phyloP scores from a whole-genome alignment of 805 yeast species.

The Saccharomycopsis schoenii region DNA sequence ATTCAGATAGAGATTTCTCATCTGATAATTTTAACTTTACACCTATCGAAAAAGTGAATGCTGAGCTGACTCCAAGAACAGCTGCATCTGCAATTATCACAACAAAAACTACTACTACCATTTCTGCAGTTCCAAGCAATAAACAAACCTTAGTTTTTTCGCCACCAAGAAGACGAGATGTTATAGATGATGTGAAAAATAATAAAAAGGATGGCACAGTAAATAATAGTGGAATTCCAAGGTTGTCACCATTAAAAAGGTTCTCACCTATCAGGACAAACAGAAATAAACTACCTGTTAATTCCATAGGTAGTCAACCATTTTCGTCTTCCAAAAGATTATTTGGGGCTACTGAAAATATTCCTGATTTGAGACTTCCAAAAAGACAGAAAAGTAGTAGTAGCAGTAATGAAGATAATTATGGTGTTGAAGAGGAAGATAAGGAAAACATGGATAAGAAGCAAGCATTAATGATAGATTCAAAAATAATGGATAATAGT shows the following conservation, averaged over 20 bases:
- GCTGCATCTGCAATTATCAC: neutral
- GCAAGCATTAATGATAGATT: neutral
- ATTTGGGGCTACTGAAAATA: neutral
- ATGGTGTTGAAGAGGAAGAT: neutral
- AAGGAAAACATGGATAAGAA: neutral
- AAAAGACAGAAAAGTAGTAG: neutral
- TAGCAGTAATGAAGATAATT: neutral
- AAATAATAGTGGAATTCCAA: neutral
- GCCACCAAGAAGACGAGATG: neutral
- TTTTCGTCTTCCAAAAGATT: neutral
- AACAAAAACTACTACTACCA: neutral
- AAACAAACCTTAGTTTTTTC: neutral
- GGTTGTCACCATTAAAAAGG: neutral
- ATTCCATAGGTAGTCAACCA: neutral
- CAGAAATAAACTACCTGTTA: neutral
- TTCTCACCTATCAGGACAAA: neutral
- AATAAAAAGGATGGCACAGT: neutral
- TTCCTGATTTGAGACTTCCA: neutral
- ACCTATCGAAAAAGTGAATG: neutral
- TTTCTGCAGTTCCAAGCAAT: neutral
- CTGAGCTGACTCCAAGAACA: constrained; percentile 1
- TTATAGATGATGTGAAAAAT: neutral
- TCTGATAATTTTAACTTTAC: neutral
- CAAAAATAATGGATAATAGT: neutral
- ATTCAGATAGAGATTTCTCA: neutral